phyloP scores from a whole-genome alignment of 768 basidiomycete species.

The Trametes maxima region DNA sequence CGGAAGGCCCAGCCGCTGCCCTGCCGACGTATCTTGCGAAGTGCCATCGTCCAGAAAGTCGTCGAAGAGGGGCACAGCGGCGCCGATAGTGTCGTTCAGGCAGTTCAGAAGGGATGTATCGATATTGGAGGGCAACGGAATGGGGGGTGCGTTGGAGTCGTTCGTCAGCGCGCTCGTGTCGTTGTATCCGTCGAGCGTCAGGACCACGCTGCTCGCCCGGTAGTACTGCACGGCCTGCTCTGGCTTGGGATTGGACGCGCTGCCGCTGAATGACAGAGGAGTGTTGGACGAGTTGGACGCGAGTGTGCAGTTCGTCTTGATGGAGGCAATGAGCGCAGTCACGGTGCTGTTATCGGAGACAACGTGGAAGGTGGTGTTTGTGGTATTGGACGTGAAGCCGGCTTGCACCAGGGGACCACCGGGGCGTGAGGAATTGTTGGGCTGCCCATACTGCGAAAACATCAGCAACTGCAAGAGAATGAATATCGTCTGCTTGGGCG shows the following conservation, averaged over 20 bases:
- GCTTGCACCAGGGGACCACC: conserved; percentile 36
- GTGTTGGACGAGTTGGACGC: conserved; percentile 32
- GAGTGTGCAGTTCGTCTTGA: conserved; percentile 35
- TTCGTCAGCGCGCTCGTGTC: conserved; percentile 52
- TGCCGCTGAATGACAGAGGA: conserved; percentile 37
- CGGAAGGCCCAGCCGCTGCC: not conserved
- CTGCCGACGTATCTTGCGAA: not conserved
- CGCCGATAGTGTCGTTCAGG: conserved; percentile 63
- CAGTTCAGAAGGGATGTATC: conserved; percentile 54
- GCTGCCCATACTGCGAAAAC: conserved; percentile 41
- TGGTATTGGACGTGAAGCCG: conserved; percentile 31
- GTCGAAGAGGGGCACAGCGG: conserved; percentile 56
- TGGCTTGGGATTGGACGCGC: conserved; percentile 25
- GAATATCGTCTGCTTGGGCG: not conserved
- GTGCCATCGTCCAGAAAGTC: not conserved
- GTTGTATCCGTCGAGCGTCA: conserved; percentile 69
- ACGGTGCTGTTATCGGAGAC: conserved; percentile 39
- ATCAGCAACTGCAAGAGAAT: not conserved
- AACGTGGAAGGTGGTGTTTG: conserved; percentile 37
- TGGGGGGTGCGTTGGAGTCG: conserved; percentile 44
- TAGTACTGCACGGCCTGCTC: conserved; percentile 54
- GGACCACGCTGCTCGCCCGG: conserved; percentile 62
- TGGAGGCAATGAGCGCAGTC: conserved; percentile 32
- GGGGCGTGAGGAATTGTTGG: conserved; percentile 38
- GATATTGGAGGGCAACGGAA: conserved; percentile 54